A percentile compares a stretch with the other conserved stretches of the same genome.
Evolutionary conservation across 2,329 filamentous ascomycete genomes (phyloP).

Genomic region (Aureobasidium subglaciale): DNA sequence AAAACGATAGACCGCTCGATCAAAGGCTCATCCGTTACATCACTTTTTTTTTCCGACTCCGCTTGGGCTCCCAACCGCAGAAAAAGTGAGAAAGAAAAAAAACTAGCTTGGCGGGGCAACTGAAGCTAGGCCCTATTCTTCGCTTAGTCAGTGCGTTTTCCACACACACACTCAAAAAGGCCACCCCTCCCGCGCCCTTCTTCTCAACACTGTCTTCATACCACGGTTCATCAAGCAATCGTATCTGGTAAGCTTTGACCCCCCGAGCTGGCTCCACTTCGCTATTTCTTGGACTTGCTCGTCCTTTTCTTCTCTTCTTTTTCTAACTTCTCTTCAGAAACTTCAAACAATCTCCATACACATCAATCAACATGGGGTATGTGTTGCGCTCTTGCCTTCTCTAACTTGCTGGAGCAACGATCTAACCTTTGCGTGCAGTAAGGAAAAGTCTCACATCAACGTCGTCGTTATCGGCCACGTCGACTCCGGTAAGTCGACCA

Average conservation of each 20-base stretch:
- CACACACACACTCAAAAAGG: constrained; percentile 14
- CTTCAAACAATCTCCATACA: constrained; percentile 26
- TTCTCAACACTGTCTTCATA: constrained; percentile 18
- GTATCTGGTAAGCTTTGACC: constrained; percentile 20
- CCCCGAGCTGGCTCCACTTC: constrained; percentile 9
- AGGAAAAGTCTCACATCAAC: constrained; percentile 89
- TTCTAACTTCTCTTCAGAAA: constrained; percentile 17
- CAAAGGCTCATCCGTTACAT: constrained; percentile 2
- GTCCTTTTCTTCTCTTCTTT: constrained; percentile 1
- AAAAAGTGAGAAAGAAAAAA: constrained; percentile 13
- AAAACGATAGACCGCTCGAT: constrained; percentile 2
- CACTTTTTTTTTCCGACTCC: constrained; percentile 1
- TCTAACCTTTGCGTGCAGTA: constrained; percentile 50
- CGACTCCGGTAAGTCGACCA: constrained; percentile 99
- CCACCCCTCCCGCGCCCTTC: constrained; percentile 13
- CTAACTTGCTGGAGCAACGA: neutral
- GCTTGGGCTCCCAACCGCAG: constrained; percentile 11
- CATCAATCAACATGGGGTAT: constrained; percentile 56
- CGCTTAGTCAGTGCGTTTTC: constrained; percentile 7
- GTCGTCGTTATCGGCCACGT: constrained; percentile 99
- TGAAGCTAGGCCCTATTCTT: constrained; percentile 5
- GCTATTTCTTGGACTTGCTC: constrained; percentile 12
- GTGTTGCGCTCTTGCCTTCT: constrained; percentile 25
- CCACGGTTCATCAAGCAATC: constrained; percentile 20
- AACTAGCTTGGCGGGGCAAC: constrained; percentile 13